Base-by-base conservation (phyloP, 2,329 filamentous ascomycete species). In the Beauveria scarabaeidicola region DNA sequence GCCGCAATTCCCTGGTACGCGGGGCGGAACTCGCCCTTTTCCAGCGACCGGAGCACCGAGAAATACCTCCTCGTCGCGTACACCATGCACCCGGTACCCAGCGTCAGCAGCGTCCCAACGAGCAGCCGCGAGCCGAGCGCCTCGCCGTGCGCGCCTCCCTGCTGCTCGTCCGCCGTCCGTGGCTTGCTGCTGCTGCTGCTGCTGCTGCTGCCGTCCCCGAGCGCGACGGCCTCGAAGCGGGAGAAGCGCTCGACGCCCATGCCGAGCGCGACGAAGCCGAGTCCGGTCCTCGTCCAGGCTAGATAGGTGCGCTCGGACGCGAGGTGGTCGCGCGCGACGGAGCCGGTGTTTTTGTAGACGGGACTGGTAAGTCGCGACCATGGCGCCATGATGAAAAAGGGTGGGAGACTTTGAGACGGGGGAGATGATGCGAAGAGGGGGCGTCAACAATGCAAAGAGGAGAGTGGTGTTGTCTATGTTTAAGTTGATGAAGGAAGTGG, bases 211-310 rank as follows among this genome's bases (percentile, higher is more conserved):
- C 17, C 3, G 21, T 11, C 25, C 15, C 17, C 17, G 69, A 61
- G 54, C 66, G 65, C 10, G 61, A 61, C 8, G 70, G 64, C 58
- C 23, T 79, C 77, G 52, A 81, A 70, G 62, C 77, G 76, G 58
- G 75, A 73, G 58, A 81, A 74, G 44, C 74, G 73, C 54, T 75
- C 73, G 43, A 76, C 68, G n/a, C 78, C 79, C 32, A 81, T 75
- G 21, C 78, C 78, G 1, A 81, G 71, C 1, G 78, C 78, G 41
- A 80, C 73, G 67, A 81, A 81, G 6, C 78, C 78, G 5, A 81
- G 74, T 0, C 78, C 78, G 3, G 77, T 80, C 11, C 78, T 73
- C 11, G 77, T 75, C 79, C 78, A 81, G 32, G 78, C 76, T 21
- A 81, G 73, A 25, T 52, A 61, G 10, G 59, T 61, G 36, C 59